Percentiles rank a stretch among this genome's conserved stretches.
Evolutionary conservation across 2,329 filamentous ascomycete genomes (phyloP).

Genomic region (Helicocarpus griseus): DNA sequence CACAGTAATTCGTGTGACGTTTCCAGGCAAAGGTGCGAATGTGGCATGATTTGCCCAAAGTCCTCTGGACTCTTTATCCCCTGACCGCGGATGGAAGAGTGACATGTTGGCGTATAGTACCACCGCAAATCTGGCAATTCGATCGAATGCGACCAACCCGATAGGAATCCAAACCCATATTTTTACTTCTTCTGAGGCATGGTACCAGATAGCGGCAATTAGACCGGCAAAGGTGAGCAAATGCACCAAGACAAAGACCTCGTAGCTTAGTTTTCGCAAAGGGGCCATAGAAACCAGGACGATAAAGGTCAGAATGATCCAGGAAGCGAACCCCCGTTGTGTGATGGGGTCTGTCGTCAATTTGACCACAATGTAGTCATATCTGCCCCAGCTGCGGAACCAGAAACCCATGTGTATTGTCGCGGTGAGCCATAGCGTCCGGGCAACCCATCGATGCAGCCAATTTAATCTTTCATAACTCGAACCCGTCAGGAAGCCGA

Average conservation of each 20-base stretch:
- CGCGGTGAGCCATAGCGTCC: conserved; percentile 43
- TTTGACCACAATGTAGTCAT: conserved; percentile 41
- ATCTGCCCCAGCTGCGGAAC: conserved; percentile 43
- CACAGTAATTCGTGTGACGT: conserved; percentile 49
- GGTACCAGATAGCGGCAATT: conserved; percentile 39
- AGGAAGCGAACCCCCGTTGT: conserved; percentile 43
- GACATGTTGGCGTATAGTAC: conserved; percentile 33
- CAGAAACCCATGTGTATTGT: conserved; percentile 48
- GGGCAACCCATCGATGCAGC: conserved; percentile 44
- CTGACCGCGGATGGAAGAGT: conserved; percentile 24
- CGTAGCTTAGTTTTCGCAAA: conserved; percentile 41
- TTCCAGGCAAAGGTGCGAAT: conserved; percentile 43
- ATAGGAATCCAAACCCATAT: conserved; percentile 40
- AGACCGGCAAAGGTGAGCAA: conserved; percentile 43
- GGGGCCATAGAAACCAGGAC: conserved; percentile 42
- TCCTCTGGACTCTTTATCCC: conserved; percentile 7
- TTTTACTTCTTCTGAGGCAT: conserved; percentile 36
- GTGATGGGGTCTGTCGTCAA: conserved; percentile 40
- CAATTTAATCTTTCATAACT: conserved; percentile 44
- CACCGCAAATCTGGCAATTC: conserved; percentile 28
- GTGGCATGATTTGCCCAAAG: conserved; percentile 35
- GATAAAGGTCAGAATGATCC: conserved; percentile 43
- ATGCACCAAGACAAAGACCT: conserved; percentile 47
- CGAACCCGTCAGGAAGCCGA: conserved; percentile 38
- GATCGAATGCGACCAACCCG: conserved; percentile 37